Evolutionary conservation across 1,284 basidiomycete species (phyloP), one percentile per base, ranked within the genome.

Genomic region (Grifola frondosa): DNA sequence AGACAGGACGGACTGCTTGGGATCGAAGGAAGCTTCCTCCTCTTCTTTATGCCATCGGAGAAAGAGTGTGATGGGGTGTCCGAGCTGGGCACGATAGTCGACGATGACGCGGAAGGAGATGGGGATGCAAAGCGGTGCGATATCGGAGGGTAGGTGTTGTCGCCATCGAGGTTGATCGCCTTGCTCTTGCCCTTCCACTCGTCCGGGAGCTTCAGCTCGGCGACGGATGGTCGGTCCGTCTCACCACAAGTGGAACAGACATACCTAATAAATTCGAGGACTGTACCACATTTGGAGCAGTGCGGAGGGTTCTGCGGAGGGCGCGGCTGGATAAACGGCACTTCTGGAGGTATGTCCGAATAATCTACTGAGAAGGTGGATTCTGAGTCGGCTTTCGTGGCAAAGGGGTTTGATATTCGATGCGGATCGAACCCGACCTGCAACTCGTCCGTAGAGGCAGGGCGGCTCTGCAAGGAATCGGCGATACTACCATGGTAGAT

Each of bases 241-340:
- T 89, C 87, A 11, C 91, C 91, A 56, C 91, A 95, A 17, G 82
- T 85, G 6, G 82, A 77, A 58, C 91, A 96, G 12, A 93, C 84
- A 60, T 95, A 95, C 37, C 89, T 83, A 64, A 94, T 82, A 16
- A 80, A 75, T 44, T 91, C 84, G 8, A 96, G 70, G 5, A 81
- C 59, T 0, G 75, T 62, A 12, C 86, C 86, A 56, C 91, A 96
- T 22, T 81, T 78, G 0, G 90, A 91, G 63, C 91, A 95, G 48
- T 81, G 78, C 0, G 88, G 89, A 5, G 90, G 78, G 24, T 80
- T 72, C 13, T 78, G 75, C 1, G 80, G 77, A 4, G 87, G 81
- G 12, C 80, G 78, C 12, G 52, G 49, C 6, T 36, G 64, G 8
- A 80, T 65, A 58, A 73, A 82, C 24, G 74, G 75, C 2, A 83